Percentiles rank a stretch among this genome's conserved stretches.
These are phyloP conservation scores for Breynia disticha DNA, from an alignment of 441 rosid genomes.

Conservation along the genomic window DNA sequence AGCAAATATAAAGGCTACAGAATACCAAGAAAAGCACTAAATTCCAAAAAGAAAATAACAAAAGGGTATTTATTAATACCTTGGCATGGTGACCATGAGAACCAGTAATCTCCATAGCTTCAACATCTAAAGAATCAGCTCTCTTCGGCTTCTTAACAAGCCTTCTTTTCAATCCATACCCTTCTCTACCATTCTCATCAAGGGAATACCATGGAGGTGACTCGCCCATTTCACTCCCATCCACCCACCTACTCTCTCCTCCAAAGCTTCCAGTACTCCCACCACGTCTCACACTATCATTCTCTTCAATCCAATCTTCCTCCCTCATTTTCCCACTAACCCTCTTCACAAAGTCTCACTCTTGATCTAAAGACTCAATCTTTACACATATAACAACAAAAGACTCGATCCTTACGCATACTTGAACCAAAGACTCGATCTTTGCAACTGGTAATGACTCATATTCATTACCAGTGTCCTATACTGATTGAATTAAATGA, in stretches of 20 bases:
- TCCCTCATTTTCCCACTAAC: constrained; percentile 36
- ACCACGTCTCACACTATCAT: constrained; percentile 31
- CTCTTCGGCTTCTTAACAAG: constrained; percentile 62
- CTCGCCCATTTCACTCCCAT: constrained; percentile 79
- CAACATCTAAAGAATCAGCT: constrained; percentile 87
- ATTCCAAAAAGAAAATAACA: not conserved
- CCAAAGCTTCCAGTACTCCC: constrained; percentile 31
- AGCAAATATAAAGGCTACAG: not conserved
- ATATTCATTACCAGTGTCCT: too few relatives aligned
- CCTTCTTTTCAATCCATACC: constrained; percentile 70
- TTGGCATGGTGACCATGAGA: constrained; percentile 43
- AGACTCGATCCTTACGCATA: constrained; percentile 4
- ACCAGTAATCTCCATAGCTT: constrained; percentile 85
- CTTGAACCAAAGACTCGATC: constrained; percentile 1
- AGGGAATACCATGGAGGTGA: constrained; percentile 32
- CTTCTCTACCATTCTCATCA: constrained; percentile 36
- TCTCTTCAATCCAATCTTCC: constrained; percentile 61
- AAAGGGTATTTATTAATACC: constrained; percentile 25
- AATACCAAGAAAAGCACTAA: not conserved
- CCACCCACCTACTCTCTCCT: constrained; percentile 83
- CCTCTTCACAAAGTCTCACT: constrained; percentile 4
- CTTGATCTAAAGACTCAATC: constrained; percentile 1
- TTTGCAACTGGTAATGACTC: not conserved
- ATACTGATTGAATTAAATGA: too few relatives aligned
- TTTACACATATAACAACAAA: too few relatives aligned